Base-by-base conservation (phyloP, 495 filamentous ascomycete genomes). In the Lophium mytilinum region DNA sequence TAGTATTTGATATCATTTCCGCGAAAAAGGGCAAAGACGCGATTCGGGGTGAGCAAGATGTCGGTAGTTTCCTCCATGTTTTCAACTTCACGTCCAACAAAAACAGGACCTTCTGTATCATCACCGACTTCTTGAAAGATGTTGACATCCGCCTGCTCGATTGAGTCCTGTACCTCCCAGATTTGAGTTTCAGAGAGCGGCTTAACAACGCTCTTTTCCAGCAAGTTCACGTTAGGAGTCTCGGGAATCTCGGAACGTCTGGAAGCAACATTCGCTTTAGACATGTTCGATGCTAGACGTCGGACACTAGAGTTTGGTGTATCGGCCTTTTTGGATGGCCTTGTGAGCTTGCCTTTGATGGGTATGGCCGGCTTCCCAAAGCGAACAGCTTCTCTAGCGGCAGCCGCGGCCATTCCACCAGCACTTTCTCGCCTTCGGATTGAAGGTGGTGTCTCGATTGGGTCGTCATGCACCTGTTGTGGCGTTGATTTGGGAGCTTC, bases 11-110 rank as follows among this genome's bases (percentile, higher is more conserved):
- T 62, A 8, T 34, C 24, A 9, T 19, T 43, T 12, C 71, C 65
- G 41, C 68, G 71, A 62, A 72, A 75, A 10, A 61, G 57, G n/a
- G 73, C 73, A 37, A 76, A 64, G 17, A 76, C 61, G 10, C 73
- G 47, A 54, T 64, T 64, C 11, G 68, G 67, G 15, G 51, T 51
- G 14, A 61, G 41, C 15, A 46, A 9, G 12, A 49, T 37, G 34
- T 48, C 58, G 2, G 17, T 41, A 5, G 50, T 36, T 8, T 50
- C 52, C 33, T 52, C 54, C 11, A 52, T 54, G 24, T 30, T 6
- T 30, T 30, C 24, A 30, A 6, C 24, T 30, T 30, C 24, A 3
- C 3, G 24, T 30, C 6, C 24, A 30, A 6, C 24, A 30, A 30
- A 6, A 3, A 6, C 6, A 30, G 24, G 24, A 6, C 24, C 24